phyloP scores from a whole-genome alignment of 164 flowering plant species.

The Vitis rotundifolia region DNA sequence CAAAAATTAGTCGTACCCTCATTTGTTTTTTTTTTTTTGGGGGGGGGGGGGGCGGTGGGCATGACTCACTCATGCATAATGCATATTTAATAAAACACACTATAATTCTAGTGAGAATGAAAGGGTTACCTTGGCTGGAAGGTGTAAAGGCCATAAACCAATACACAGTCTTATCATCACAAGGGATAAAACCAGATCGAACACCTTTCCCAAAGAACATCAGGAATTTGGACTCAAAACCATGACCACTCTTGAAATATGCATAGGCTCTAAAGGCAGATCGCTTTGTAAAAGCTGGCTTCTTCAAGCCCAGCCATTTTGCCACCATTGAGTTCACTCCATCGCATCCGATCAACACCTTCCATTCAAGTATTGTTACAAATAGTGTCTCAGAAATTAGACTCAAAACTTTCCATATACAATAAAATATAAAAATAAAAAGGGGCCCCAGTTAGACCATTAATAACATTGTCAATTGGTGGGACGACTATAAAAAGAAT shows the following conservation, averaged over 20 bases:
- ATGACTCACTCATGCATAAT: too few relatives aligned
- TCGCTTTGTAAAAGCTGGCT: slow-evolving; percentile 36
- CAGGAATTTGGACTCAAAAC: slow-evolving; percentile 29
- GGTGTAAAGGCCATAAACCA: slow-evolving; percentile 58
- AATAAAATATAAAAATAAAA: background rate
- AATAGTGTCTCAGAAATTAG: background rate
- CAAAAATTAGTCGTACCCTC: too few relatives aligned
- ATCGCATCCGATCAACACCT: slow-evolving; percentile 39
- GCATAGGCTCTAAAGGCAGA: slow-evolving; percentile 44
- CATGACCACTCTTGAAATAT: slow-evolving; percentile 36
- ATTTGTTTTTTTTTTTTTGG: too few relatives aligned
- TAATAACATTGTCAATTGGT: too few relatives aligned
- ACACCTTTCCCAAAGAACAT: slow-evolving; percentile 46
- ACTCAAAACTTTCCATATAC: background rate
- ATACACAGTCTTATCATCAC: slow-evolving; percentile 43
- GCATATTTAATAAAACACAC: too few relatives aligned
- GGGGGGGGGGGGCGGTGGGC: too few relatives aligned
- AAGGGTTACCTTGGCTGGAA: slow-evolving; percentile 27
- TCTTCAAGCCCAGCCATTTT: slow-evolving; percentile 31
- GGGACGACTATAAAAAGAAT: too few relatives aligned
- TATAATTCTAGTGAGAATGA: background rate
- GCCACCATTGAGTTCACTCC: slow-evolving; percentile 36
- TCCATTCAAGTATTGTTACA: background rate
- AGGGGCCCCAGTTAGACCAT: too few relatives aligned
- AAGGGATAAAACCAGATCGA: slow-evolving; percentile 53